These are phyloP conservation scores for Aphanomyces stellatus DNA, from an alignment of 352 stramenopile species.

Conservation along the genomic window DNA sequence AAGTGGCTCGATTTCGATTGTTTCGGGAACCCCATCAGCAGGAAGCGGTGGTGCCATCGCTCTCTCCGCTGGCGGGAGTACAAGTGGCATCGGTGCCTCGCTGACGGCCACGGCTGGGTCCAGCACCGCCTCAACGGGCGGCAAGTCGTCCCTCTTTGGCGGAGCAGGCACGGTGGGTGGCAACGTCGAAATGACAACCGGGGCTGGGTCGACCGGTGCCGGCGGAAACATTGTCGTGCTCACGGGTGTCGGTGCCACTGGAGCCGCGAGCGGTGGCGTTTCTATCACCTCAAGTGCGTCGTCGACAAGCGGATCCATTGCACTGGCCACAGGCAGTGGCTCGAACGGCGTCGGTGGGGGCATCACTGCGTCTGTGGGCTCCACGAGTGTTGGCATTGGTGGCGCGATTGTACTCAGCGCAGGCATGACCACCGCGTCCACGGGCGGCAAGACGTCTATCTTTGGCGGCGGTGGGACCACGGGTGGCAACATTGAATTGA, in stretches of 20 bases:
- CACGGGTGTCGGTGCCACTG: not conserved
- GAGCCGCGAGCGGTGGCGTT: constrained; percentile 31
- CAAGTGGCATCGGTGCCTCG: constrained; percentile 49
- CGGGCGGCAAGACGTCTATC: constrained; percentile 2
- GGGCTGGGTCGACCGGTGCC: constrained; percentile 30
- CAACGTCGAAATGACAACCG: constrained; percentile 61
- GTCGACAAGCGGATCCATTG: constrained; percentile 46
- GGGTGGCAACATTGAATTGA: constrained; percentile 40
- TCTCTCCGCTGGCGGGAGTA: constrained; percentile 44
- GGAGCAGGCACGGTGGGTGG: constrained; percentile 68
- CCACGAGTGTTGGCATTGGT: constrained; percentile 44
- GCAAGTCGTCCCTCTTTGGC: constrained; percentile 37
- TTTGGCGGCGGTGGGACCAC: constrained; percentile 23
- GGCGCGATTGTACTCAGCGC: constrained; percentile 55
- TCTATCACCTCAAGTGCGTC: constrained; percentile 26
- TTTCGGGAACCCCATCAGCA: constrained; percentile 38
- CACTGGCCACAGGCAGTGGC: constrained; percentile 37
- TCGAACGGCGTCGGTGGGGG: constrained; percentile 46
- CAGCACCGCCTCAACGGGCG: constrained; percentile 42
- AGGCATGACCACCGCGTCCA: constrained; percentile 50
- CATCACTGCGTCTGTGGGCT: constrained; percentile 34
- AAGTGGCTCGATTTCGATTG: constrained; percentile 29
- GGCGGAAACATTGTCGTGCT: constrained; percentile 61
- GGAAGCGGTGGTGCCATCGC: constrained; percentile 53
- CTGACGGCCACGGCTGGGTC: constrained; percentile 53